Conservation (phyloP, 164 flowering plant genomes). For the Vitis labrusca region DNA sequence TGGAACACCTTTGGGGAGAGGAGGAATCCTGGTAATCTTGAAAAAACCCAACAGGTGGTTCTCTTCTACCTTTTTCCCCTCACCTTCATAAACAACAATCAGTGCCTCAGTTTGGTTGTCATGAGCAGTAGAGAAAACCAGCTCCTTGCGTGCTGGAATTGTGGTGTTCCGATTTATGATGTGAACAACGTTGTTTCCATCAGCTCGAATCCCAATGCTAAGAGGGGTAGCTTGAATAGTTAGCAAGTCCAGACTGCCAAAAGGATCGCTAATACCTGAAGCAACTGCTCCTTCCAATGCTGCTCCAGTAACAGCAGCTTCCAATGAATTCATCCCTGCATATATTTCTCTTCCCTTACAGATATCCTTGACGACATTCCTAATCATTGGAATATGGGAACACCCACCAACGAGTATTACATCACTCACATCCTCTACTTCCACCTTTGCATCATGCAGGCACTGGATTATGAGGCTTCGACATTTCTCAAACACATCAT, state of each 20-base stretch:
- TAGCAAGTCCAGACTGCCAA: constrained; percentile 73
- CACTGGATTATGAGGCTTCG: constrained; percentile 57
- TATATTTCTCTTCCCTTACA: constrained; percentile 53
- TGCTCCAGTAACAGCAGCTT: constrained; percentile 87
- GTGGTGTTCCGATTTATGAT: constrained; percentile 68
- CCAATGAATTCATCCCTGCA: constrained; percentile 59
- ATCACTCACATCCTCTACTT: constrained; percentile 55
- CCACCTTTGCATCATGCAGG: constrained; percentile 67
- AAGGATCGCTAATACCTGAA: constrained; percentile 74
- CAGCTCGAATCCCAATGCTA: constrained; percentile 67
- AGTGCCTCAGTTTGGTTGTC: constrained; percentile 80
- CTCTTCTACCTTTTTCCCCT: constrained; percentile 48
- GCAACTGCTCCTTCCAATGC: constrained; percentile 95
- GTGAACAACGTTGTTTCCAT: constrained; percentile 58
- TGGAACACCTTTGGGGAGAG: constrained; percentile 70
- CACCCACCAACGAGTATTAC: constrained; percentile 92
- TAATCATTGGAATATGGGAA: constrained; percentile 73
- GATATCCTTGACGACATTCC: constrained; percentile 40
- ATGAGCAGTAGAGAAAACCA: constrained; percentile 68
- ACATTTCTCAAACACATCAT: constrained; percentile 60
- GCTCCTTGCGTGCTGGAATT: constrained; percentile 69
- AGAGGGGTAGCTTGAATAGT: constrained; percentile 81
- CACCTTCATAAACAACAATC: constrained; percentile 81
- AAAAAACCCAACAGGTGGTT: constrained; percentile 83
- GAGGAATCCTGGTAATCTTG: constrained; percentile 75